Conservation (phyloP, 2,329 filamentous ascomycete species). For the Talaromyces sp. region DNA sequence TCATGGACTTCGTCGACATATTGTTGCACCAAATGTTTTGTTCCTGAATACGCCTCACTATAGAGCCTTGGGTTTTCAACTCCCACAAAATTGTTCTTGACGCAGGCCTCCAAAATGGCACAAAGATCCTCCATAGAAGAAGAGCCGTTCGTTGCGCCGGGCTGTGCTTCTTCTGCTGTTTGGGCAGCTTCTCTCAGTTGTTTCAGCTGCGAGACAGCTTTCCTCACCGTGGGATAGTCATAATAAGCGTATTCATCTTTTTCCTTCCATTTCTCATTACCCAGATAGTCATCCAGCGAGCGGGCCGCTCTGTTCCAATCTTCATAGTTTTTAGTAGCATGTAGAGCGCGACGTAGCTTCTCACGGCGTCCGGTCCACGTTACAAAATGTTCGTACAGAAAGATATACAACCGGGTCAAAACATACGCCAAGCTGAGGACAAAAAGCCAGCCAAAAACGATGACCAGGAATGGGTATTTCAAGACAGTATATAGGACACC, state of each 20-base stretch:
- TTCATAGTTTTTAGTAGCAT: conserved; percentile 65
- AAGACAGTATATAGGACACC: conserved; percentile 82
- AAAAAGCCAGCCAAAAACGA: conserved; percentile 74
- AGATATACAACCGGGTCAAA: conserved; percentile 81
- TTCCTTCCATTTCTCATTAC: conserved; percentile 54
- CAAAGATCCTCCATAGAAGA: conserved; percentile 66
- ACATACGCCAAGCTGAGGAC: conserved; percentile 70
- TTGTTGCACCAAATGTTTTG: conserved; percentile 87
- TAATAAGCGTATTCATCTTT: conserved; percentile 67
- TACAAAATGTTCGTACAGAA: conserved; percentile 82
- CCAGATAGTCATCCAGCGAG: conserved; percentile 72
- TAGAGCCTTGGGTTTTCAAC: conserved; percentile 93
- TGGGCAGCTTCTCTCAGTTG: conserved; percentile 36
- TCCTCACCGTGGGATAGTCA: conserved; percentile 74
- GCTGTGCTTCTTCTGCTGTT: conserved; percentile 22
- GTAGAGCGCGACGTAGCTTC: conserved; percentile 63
- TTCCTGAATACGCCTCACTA: conserved; percentile 94
- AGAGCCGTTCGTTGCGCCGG: conserved; percentile 29
- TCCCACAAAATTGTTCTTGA: conserved; percentile 96
- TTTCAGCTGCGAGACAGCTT: conserved; percentile 69
- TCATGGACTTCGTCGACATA: conserved; percentile 67
- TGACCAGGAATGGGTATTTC: conserved; percentile 84
- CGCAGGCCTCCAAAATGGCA: conserved; percentile 75
- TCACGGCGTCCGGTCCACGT: conserved; percentile 81
- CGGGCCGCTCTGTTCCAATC: conserved; percentile 80